Conservation (phyloP, 2,329 filamentous ascomycete genomes). For the Ampelomyces quisqualis region DNA sequence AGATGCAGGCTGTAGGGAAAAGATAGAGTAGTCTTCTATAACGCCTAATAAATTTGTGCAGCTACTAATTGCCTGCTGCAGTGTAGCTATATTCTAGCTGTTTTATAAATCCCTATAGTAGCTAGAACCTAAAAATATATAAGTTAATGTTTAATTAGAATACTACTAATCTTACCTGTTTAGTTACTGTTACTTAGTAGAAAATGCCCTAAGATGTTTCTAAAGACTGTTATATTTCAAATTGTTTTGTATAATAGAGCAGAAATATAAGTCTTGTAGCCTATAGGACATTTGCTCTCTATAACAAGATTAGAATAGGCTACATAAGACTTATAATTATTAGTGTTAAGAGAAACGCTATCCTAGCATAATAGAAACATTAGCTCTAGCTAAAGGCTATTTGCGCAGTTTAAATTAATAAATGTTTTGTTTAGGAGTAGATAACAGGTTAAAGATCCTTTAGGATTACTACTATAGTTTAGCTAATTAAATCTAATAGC, state of each 20-base stretch:
- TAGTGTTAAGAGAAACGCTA: slow-evolving; percentile 37
- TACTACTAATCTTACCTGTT: slow-evolving; percentile 30
- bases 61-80: slow-evolving; percentile 65
- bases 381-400: slow-evolving; percentile 19
- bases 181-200: slow-evolving; percentile 76
- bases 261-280: slow-evolving; percentile 66
- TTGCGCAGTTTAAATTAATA: slow-evolving; percentile 9
- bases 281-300: slow-evolving; percentile 71
- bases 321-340: slow-evolving; percentile 64
- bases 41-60: slow-evolving; percentile 63
- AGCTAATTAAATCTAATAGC: slow-evolving; percentile 17
- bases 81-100: slow-evolving; percentile 64
- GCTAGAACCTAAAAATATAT: slow-evolving; percentile 44
- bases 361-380: slow-evolving; percentile 23
- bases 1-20: slow-evolving; percentile 13
- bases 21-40: slow-evolving; percentile 56
- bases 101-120: slow-evolving; percentile 67
- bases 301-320: slow-evolving; percentile 77
- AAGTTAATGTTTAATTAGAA: slow-evolving; percentile 5
- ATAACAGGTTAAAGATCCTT: slow-evolving; percentile 9
- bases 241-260: slow-evolving; percentile 85
- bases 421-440: slow-evolving; percentile 10
- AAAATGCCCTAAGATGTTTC: slow-evolving; percentile 65
- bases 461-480: slow-evolving; percentile 8
- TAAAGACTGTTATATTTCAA: slow-evolving; percentile 70